Evolutionary conservation across 1,284 basidiomycete species (phyloP), one percentile per base, ranked within the genome.

Genomic region (Boletellus deceptivus): DNA sequence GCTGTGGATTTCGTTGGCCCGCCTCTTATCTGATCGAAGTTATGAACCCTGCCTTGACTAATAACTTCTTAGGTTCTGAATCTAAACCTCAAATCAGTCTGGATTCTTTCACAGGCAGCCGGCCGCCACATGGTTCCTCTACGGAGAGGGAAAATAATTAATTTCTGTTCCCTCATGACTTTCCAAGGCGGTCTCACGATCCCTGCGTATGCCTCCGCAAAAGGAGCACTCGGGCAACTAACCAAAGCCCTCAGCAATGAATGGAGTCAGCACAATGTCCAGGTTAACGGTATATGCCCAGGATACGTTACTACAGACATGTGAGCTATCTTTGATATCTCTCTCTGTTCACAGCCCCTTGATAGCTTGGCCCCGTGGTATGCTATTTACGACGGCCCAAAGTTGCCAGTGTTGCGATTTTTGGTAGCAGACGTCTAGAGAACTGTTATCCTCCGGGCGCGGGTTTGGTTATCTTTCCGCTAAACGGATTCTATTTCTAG

Each of bases 221-320:
- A 93, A 63, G 93, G 91, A 48, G 92, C 91, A 16, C 75, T 91
- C 46, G 90, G 87, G 8, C 86, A 92, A 63, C 78, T 90, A 56
- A 92, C 89, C 18, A 91, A 91, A 67, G 86, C 67, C 11, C 69
- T 69, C 50, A 72, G 68, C 43, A 69, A 69, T 25, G 87, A 89
- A 58, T 91, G 88, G 87, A 78, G 80, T 39, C 78, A 81, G 59
- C 83, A 92, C 65, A 93, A 92, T 58, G 83, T 97, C 52, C 89
- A 93, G 66, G 92, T 96, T 43, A 94, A 95, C 68, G 89, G 80
- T 44, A 93, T 98, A 59, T 89, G 89, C 44, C 93, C 93, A 22
- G 93, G 93, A 20, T 95, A 97, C 71, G 87, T 96, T 61, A 81
- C 82, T n/a, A 95, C 93, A 33, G 92, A 95, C 64, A 91, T 92